Base-by-base conservation (phyloP, 345 rosid species). In the Microthlaspi erraticum region DNA sequence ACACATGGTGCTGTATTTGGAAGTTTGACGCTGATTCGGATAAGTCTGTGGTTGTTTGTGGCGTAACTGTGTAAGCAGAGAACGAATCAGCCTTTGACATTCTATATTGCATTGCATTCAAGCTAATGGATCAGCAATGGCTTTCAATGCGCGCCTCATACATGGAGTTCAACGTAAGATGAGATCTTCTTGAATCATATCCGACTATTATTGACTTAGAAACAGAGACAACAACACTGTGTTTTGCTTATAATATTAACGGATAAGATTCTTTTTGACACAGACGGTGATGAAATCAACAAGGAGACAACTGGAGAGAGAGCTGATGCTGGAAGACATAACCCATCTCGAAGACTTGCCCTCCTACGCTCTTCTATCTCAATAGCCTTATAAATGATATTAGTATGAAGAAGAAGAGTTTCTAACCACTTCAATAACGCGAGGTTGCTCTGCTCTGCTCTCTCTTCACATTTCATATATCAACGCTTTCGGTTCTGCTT, bases 111-210 rank as follows among this genome's bases (percentile, higher is more conserved):
- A 88, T 91, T 72, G 87, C 98, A 8, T 95, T 92, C 89, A 92
- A 95, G 85, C 81, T 95, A 70, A 91, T 95, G 99, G 98, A 95
- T 78, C 88, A 85, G 16, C 89, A 86, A 69, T 95, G 99, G 99
- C 98, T 92, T 72, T 39, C 85, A 49, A 95, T 92, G 92, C 99
- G 81, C 1, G 99, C 99, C 8, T 95, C 97, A 31, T 95, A 95
- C 81, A 95, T 95, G 99, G 99, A 95, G 80, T 95, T 95, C 66
- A 95, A 95, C 71, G 99, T 95, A 79, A 60, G 75, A 32, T n/a
- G 19, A 13, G 16, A 5, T 26, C 44, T 58, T 36, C 10, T 32
- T 46, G 58, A 42, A 68, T 11, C 52, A 54, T 13, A 32, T 37
- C 29, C 17, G 29, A 26, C 34, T 48, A 34, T 17, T 17, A 44